A percentile compares a stretch with the other conserved stretches of the same genome.
Evolutionary conservation across 2,329 filamentous ascomycete genomes (phyloP).

Genomic region (Escovopsis sp.): DNA sequence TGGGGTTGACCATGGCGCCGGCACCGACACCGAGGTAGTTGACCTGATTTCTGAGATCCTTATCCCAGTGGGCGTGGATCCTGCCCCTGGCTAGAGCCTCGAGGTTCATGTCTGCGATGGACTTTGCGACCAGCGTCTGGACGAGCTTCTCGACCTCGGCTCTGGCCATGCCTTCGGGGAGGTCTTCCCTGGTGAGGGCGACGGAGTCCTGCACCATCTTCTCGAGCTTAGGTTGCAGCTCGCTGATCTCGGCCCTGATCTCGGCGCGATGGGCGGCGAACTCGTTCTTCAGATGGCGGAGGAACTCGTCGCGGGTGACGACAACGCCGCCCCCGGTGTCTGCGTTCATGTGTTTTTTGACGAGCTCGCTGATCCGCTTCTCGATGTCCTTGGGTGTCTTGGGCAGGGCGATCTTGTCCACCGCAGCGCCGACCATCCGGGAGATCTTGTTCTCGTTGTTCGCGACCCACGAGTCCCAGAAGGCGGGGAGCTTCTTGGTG

Average conservation of each 20-base stretch:
- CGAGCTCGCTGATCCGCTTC: conserved; percentile 19
- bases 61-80: conserved; percentile 29
- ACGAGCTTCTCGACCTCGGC: conserved; percentile 27
- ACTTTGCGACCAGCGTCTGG: conserved; percentile 26
- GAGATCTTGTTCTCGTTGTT: conserved; percentile 30
- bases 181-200: conserved; percentile 10
- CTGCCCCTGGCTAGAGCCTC: conserved; percentile 31
- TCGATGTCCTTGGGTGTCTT: conserved; percentile 20
- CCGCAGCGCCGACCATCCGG: conserved; percentile 15
- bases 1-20: conserved; percentile 50
- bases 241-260: conserved; percentile 25
- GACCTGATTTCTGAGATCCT: conserved; percentile 37
- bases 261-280: conserved; percentile 23
- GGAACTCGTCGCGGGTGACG: conserved; percentile 35
- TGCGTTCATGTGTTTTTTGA: conserved; percentile 22
- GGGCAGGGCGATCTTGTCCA: conserved; percentile 21
- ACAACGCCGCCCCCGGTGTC: conserved; percentile 22
- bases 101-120: conserved; percentile 30
- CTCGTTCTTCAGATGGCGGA: conserved; percentile 26
- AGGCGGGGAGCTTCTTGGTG: conserved; percentile 18
- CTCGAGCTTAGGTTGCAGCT: conserved; percentile 22
- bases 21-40: conserved; percentile 59
- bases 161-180: conserved; percentile 21
- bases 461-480: conserved; percentile 39
- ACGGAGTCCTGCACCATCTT: conserved; percentile 18